Conservation (phyloP, 176 grass and related monocot species). For the Chloris gayana region DNA sequence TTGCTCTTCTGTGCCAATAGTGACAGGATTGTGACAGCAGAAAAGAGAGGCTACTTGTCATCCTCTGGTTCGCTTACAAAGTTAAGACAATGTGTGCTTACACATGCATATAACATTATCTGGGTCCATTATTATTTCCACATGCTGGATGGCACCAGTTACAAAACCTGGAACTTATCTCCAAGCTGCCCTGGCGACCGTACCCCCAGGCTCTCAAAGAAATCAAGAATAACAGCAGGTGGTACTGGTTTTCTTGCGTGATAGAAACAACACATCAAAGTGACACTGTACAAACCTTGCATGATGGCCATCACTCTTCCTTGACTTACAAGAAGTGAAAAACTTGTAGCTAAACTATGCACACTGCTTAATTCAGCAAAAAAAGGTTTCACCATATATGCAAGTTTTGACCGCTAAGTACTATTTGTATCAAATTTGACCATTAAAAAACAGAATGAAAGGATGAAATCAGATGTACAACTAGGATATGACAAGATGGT, state of each 20-base stretch:
- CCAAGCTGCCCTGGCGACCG: slow-evolving; percentile 30
- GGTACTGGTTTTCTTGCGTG: slow-evolving; percentile 31
- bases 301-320: neutral
- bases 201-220: slow-evolving; percentile 29
- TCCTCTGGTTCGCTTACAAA: slow-evolving; percentile 29
- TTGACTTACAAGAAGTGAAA: slow-evolving; percentile 3
- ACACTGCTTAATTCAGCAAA: slow-evolving; percentile 7
- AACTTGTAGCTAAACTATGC: neutral
- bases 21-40: slow-evolving; percentile 22
- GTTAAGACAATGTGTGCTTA: slow-evolving; percentile 19
- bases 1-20: slow-evolving; percentile 33
- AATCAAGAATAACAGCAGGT: slow-evolving; percentile 38
- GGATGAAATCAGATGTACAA: neutral
- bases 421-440: slow-evolving; percentile 11
- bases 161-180: slow-evolving; percentile 50
- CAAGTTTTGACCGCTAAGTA: neutral
- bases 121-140: slow-evolving; percentile 30
- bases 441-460: neutral
- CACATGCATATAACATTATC: slow-evolving; percentile 22
- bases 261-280: slow-evolving; percentile 29
- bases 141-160: slow-evolving; percentile 35
- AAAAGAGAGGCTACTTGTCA: slow-evolving; percentile 5
- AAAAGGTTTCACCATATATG: slow-evolving; percentile 8
- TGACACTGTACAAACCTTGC: slow-evolving; percentile 4
- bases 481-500: neutral